phyloP scores from a whole-genome alignment of 371 early-diverging fungal species.

The Rhizopus delemar region DNA sequence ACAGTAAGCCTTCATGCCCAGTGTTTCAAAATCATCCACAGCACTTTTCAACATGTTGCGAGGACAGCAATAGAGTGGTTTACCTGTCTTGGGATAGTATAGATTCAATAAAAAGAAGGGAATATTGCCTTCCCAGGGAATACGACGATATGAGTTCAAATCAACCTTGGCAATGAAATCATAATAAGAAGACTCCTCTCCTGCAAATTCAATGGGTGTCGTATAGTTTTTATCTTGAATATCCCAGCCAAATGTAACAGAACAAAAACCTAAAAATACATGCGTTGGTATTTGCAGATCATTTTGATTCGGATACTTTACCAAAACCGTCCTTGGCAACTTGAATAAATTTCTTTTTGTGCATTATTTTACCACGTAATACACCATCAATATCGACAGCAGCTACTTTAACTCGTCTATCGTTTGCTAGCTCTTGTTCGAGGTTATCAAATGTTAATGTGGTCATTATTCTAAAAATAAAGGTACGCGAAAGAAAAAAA shows the following conservation, averaged over 20 bases:
- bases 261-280: conserved; percentile 67
- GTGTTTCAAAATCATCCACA: conserved; percentile 41
- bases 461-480: conserved; percentile 8
- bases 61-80: conserved; percentile 69
- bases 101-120: conserved; percentile 78
- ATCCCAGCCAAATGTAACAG: conserved; percentile 88
- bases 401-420: conserved; percentile 57
- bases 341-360: conserved; percentile 67
- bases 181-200: conserved; percentile 49
- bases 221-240: conserved; percentile 61
- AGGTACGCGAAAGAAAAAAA: conserved; percentile 4
- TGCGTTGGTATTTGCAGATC: not conserved
- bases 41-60: conserved; percentile 62
- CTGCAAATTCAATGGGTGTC: conserved; percentile 28
- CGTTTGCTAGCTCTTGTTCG: conserved; percentile 38
- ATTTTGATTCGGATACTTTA: conserved; percentile 21
- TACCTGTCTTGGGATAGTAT: conserved; percentile 52
- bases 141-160: conserved; percentile 62
- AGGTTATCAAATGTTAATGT: conserved; percentile 33
- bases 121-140: conserved; percentile 78
- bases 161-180: conserved; percentile 77
- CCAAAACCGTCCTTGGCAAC: conserved; percentile 73
- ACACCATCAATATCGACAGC: conserved; percentile 82
- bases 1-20: conserved; percentile 62
- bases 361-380: conserved; percentile 75